These are phyloP conservation scores for Coemansia sp. DNA, from an alignment of 192 early-diverging fungal species.

Conservation along the genomic window DNA sequence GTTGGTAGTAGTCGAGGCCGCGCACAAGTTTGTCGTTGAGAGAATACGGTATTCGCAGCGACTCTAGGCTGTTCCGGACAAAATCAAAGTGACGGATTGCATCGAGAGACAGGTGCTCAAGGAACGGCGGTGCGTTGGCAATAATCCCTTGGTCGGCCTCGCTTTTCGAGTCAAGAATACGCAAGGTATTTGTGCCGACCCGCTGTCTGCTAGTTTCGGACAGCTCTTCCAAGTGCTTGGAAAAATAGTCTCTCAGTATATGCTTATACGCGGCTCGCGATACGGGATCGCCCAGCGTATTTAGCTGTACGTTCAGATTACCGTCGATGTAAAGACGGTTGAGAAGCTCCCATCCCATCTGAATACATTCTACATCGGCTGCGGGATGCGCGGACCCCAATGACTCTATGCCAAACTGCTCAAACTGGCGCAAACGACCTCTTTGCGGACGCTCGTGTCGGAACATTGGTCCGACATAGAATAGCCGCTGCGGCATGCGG, in stretches of 20 bases:
- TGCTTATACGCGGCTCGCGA: slow-evolving; percentile 46
- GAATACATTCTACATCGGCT: slow-evolving; percentile 64
- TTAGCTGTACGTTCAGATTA: slow-evolving; percentile 27
- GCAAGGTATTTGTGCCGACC: slow-evolving; percentile 62
- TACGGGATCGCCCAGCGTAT: slow-evolving; percentile 39
- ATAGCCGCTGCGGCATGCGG: slow-evolving; percentile 59
- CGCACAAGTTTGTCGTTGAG: slow-evolving; percentile 61
- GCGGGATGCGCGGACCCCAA: slow-evolving; percentile 59
- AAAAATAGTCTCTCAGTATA: slow-evolving; percentile 57
- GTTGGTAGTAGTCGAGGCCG: slow-evolving; percentile 73
- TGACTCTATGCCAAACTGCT: slow-evolving; percentile 69
- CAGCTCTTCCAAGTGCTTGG: slow-evolving; percentile 25
- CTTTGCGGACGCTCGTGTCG: slow-evolving; percentile 73
- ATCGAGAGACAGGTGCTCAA: slow-evolving; percentile 42
- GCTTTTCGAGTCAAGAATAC: slow-evolving; percentile 67
- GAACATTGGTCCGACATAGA: slow-evolving; percentile 70
- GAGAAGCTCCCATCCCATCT: slow-evolving; percentile 57
- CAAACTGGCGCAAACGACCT: slow-evolving; percentile 71
- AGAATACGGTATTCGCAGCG: slow-evolving; percentile 56
- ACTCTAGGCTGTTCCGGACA: slow-evolving; percentile 47
- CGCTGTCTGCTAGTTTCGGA: slow-evolving; percentile 59
- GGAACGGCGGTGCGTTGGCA: slow-evolving; percentile 43
- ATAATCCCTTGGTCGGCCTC: slow-evolving; percentile 54
- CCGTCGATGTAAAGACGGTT: slow-evolving; percentile 32
- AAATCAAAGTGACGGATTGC: slow-evolving; percentile 56